Base-by-base conservation (phyloP, 2,329 filamentous ascomycete species). In the Fonsecaea pedrosoi region DNA sequence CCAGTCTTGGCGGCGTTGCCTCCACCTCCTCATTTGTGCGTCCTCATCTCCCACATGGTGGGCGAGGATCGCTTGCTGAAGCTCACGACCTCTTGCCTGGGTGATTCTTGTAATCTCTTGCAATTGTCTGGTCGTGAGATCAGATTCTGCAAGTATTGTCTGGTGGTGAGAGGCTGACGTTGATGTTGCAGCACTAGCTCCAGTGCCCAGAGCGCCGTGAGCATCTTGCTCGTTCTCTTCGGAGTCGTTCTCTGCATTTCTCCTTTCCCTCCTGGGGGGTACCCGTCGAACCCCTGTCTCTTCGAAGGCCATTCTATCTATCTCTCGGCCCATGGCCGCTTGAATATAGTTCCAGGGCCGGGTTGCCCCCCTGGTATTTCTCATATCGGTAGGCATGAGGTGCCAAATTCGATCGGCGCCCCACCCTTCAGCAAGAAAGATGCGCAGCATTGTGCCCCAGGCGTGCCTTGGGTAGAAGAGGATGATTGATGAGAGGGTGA, bases 301-400 rank as follows among this genome's bases (percentile, higher is more conserved):
- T 54, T 71, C 70, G 8, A 42, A n/a, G 6, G 25, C 37, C 35
- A 71, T 66, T 3, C 38, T 58, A 55, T 71, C 69, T 12, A 58
- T 32, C 58, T 73, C 70, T 1, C 71, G 66, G 35, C 66, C 66
- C 38, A 69, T 63, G 2, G 65, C 66, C 5, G 64, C 60, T 42
- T 73, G 71, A 10, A 72, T 45, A 45, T 72, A 71, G 45, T 73
- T 73, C 69, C 68, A 70, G 3, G 69, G 70, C 25, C 71, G 57
- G 1, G 53, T 5, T 4, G 5, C 3, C 59, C 54, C 18, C 12
- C 10, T 25, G 18, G 59, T 61, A 5, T 45, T 54, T 25, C 25
- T 62, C 54, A 37, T 63, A 38, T 7, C 66, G 58, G n/a, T 50
- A 60, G 30, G 59, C 64, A 3, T 18, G n/a, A 15, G 71, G 70